These are phyloP conservation scores for Suillus placidus DNA, from an alignment of 768 basidiomycete genomes.

Conservation along the genomic window DNA sequence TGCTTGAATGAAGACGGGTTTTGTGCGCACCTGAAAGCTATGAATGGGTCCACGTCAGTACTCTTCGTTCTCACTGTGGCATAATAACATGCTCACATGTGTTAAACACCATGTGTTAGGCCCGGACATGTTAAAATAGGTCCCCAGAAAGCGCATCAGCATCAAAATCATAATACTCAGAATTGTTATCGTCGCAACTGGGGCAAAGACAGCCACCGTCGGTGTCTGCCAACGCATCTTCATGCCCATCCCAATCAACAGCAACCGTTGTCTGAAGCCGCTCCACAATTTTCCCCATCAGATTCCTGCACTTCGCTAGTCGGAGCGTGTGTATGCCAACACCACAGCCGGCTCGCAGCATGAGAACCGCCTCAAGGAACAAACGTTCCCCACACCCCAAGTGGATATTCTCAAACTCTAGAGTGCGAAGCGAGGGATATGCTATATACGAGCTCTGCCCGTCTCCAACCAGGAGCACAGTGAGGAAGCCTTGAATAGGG, in stretches of 20 bases:
- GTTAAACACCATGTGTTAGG: background rate
- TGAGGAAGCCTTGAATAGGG: background rate
- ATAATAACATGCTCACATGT: background rate
- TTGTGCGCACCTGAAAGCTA: background rate
- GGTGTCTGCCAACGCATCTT: background rate
- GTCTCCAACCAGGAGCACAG: background rate
- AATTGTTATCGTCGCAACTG: background rate
- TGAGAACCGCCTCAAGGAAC: background rate
- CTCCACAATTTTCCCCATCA: background rate
- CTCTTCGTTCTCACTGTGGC: background rate
- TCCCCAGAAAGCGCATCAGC: background rate
- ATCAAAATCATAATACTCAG: background rate
- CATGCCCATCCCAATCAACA: slow-evolving; percentile 24
- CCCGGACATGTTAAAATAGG: background rate
- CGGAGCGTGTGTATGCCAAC: background rate
- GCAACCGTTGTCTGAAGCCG: slow-evolving; percentile 12
- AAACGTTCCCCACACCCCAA: background rate
- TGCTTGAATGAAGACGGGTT: background rate
- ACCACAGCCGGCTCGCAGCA: background rate
- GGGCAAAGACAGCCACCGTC: background rate
- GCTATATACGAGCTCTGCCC: background rate
- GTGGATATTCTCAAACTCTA: background rate
- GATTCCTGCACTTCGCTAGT: background rate
- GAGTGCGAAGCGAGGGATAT: background rate
- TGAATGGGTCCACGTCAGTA: background rate